Evolutionary conservation across 441 rosid species (phyloP).

Genomic region (Daphne laureola): DNA sequence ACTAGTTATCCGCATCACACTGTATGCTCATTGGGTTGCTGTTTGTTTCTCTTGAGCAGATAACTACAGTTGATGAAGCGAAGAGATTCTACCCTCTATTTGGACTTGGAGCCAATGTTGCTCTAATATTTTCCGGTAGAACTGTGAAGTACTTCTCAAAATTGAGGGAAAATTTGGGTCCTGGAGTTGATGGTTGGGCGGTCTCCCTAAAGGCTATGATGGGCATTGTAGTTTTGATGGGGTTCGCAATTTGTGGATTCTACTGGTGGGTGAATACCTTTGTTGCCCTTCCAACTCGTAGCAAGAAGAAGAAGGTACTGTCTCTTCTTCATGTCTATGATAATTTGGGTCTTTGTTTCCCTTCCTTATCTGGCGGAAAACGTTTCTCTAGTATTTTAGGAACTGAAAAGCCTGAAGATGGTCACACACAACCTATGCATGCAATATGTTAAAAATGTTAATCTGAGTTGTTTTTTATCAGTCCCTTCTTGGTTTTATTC

Average conservation of each 20-base stretch:
- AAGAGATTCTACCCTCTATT: conserved; percentile 91
- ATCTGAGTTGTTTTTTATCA: too few species aligned
- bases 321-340: not conserved
- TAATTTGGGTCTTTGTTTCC: not conserved
- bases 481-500: too few species aligned
- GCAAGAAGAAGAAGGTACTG: conserved; percentile 93
- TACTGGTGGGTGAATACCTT: conserved; percentile 93
- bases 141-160: conserved; percentile 95
- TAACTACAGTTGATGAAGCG: conserved; percentile 93
- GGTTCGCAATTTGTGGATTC: conserved; percentile 68
- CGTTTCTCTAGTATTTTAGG: too few species aligned
- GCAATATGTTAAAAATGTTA: too few species aligned
- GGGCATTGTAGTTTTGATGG: conserved; percentile 91
- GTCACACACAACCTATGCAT: too few species aligned
- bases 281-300: conserved; percentile 81
- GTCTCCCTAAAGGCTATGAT: conserved; percentile 91
- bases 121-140: conserved; percentile 88
- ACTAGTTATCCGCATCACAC: not conserved
- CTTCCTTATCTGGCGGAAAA: too few species aligned
- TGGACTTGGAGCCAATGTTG: conserved; percentile 95
- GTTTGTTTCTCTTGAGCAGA: conserved; percentile 36
- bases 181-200: conserved; percentile 99
- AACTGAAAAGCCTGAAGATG: too few species aligned
- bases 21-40: not conserved
- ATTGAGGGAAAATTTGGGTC: conserved; percentile 78